Evolutionary conservation across 148 eudicot species (phyloP), one percentile per base, ranked within the genome.

Genomic region (Rhododendron henanense): DNA sequence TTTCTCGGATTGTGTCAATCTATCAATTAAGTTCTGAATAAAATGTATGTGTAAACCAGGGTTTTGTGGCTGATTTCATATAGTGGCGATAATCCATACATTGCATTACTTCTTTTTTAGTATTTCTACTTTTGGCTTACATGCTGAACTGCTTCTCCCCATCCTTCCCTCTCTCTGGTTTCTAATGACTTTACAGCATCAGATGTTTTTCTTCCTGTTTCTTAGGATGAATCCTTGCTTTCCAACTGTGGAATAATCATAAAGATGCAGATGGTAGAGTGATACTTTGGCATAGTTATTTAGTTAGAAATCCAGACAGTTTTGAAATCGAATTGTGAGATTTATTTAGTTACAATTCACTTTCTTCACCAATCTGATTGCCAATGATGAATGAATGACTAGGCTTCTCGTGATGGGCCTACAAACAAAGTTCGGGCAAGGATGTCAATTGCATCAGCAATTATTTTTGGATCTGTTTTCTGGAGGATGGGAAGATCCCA

Each of bases 401-500:
- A 97, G 99, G 99, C 99, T 88, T 94, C 93, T 89, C 95, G 99
- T 87, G 98, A 97, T 88, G 98, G 98, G 67, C 98, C 99, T 63
- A 97, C 99, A 55, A 97, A 95, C 87, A 94, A 94, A 93, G 98
- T 97, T 55, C 89, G 99, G 85, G 90, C 96, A 84, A 93, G 98
- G 84, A 97, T 97, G 99, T 97, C 99, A 75, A 85, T 95, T 79
- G 99, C 99, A 86, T 97, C 99, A 80, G 99, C 99, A 86, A 69
- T 97, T 67, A 97, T 97, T 87, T 97, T 97, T 90, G 99, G 99
- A 77, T 97, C 99, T 81, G 96, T 97, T 86, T 97, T 97, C 88
- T 97, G 99, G 98, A 97, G 96, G 86, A 97, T 97, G 96, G 98
- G 98, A 84, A 91, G 87, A 89, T 95, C 98, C 87, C 99, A 97